Base-by-base conservation (phyloP, 805 yeast species). In the Candida sonorensis region DNA sequence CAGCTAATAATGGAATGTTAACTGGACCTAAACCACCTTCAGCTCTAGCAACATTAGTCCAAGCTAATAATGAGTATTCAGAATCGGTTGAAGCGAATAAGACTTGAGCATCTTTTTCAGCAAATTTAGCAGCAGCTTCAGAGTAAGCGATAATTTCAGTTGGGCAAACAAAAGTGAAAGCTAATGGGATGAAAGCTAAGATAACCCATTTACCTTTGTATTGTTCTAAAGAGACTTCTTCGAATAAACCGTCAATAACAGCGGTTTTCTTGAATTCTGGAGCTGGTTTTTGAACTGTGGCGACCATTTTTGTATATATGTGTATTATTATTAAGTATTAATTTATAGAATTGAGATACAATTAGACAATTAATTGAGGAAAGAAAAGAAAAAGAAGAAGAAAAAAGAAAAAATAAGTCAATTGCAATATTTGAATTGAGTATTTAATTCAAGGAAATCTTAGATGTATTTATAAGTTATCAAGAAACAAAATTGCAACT, bases 141-240 rank as follows among this genome's bases (percentile, higher is more conserved):
- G 96, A 84, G 81, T 87, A 92, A 51, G 97, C 97, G 66, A 92
- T 80, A 72, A 92, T 88, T 75, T 92, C 97, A 50, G 98, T 92
- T 66, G 99, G 98, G 72, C 98, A 92, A 45, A 92, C 97, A 53
- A 92, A 92, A 41, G 99, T 92, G 88, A 92, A 92, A 33, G 98
- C 98, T 76, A 90, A 72, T 66, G 98, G 99, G 63, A 92, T 81
- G 72, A 92, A 92, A 44, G 94, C 97, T 57, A 92, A 75, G 46
- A 92, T 67, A 50, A 92, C 96, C 95, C 97, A 92, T 69, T 92
- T 85, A 59, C 98, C 98, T 72, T 81, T 81, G 84, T 81, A 92
- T 67, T 85, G 82, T 56, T 90, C 97, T 52, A 92, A 79, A 41
- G 94, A 73, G 52, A 92, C 74, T 58, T 92, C 97, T 73, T 92